A percentile compares a stretch with the other conserved stretches of the same genome.
Conservation (phyloP, 768 basidiomycete genomes). For the Lentinula detonsa region DNA sequence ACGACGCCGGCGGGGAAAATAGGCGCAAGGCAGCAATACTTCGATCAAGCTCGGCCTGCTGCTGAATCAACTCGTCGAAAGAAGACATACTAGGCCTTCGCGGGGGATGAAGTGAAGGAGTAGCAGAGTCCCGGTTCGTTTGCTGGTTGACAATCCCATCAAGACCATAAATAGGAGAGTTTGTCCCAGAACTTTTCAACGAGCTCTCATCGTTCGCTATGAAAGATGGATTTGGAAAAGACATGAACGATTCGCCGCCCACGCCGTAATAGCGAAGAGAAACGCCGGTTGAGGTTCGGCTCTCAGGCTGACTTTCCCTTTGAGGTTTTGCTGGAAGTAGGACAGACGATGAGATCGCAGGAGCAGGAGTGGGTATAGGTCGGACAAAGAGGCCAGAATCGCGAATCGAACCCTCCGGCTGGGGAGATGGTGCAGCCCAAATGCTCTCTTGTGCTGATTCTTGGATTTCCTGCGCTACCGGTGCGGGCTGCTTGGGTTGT, state of each 20-base stretch:
- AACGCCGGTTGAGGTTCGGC: slow-evolving; percentile 14
- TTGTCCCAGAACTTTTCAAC: slow-evolving; percentile 12
- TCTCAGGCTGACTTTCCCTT: background rate
- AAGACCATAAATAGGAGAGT: slow-evolving; percentile 42
- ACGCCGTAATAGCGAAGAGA: slow-evolving; percentile 29
- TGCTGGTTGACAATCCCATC: slow-evolving; percentile 24
- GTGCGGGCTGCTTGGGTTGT: background rate
- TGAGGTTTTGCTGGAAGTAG: background rate
- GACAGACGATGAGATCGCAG: background rate
- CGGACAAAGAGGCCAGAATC: background rate
- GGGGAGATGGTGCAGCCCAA: background rate
- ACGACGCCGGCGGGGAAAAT: slow-evolving; percentile 25
- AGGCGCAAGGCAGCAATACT: slow-evolving; percentile 54
- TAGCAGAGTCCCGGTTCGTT: slow-evolving; percentile 3
- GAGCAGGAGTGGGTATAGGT: background rate
- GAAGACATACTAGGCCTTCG: slow-evolving; percentile 24
- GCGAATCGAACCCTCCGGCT: background rate
- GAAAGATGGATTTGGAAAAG: slow-evolving; percentile 5
- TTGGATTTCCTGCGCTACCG: background rate
- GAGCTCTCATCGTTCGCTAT: background rate
- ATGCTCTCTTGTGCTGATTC: background rate
- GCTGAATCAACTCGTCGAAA: slow-evolving; percentile 47
- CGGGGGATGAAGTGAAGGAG: slow-evolving; percentile 6
- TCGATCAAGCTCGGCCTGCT: slow-evolving; percentile 59
- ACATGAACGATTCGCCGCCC: slow-evolving; percentile 7